Conservation (phyloP, 164 flowering plant species). For the Berberis thunbergii region DNA sequence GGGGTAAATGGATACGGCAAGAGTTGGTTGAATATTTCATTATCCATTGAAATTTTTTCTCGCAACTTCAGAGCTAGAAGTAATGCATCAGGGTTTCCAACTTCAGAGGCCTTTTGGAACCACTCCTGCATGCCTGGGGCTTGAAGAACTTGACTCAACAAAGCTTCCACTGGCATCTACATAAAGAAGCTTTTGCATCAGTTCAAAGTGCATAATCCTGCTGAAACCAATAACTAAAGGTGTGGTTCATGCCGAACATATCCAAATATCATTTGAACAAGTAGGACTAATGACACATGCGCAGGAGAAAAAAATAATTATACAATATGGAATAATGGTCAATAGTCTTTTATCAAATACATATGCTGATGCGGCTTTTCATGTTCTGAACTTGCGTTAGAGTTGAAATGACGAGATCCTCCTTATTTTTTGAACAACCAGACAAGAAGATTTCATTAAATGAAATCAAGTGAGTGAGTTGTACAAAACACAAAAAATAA, state of each 20-base stretch:
- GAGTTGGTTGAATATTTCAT: conserved; percentile 43
- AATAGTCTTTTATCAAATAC: no score
- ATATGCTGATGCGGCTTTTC: no score
- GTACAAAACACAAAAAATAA: no score
- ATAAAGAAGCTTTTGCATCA: conserved; percentile 17
- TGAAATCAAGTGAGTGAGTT: no score
- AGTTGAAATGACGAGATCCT: no score
- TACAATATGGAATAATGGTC: no score
- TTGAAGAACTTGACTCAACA: conserved; percentile 56
- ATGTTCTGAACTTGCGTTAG: no score
- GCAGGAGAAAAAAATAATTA: no score
- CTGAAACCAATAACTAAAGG: not conserved
- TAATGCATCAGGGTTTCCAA: conserved; percentile 92
- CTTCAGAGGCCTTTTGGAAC: conserved; percentile 63
- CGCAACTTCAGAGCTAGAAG: conserved; percentile 67
- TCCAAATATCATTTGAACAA: not conserved
- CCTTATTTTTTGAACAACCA: no score
- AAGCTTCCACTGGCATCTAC: conserved; percentile 67
- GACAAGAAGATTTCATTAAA: no score
- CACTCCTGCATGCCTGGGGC: conserved; percentile 71
- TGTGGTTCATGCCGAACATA: not conserved
- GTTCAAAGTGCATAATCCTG: not conserved
- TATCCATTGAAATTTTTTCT: conserved; percentile 47
- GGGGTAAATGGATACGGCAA: conserved; percentile 70
- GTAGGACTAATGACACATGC: no score